These are phyloP conservation scores for Kandelia obovata DNA, from an alignment of 345 rosid genomes.

Conservation along the genomic window DNA sequence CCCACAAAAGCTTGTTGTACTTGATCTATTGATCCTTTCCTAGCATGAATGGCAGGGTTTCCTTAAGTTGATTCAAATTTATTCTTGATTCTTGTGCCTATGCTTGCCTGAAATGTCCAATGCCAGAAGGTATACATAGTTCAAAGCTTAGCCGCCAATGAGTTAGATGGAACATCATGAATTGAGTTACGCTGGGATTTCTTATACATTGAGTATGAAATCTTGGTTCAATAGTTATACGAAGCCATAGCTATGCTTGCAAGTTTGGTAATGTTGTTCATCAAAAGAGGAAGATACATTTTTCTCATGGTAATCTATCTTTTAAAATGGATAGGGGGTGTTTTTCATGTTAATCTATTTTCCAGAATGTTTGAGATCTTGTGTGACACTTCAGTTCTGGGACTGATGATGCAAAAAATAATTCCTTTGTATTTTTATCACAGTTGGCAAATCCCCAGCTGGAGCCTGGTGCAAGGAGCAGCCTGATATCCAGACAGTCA, in stretches of 20 bases:
- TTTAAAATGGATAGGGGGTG: neutral
- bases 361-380: slow-evolving; percentile 2
- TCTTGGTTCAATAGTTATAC: no score
- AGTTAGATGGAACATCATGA: neutral
- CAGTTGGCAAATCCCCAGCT: slow-evolving; percentile 73
- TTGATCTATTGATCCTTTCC: neutral
- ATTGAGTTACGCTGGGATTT: neutral
- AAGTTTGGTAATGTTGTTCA: neutral
- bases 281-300: neutral
- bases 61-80: neutral
- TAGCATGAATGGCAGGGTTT: slow-evolving; percentile 9
- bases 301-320: no score
- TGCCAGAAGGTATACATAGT: neutral
- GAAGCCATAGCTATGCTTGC: no score
- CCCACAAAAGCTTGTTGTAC: neutral
- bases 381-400: slow-evolving; percentile 11
- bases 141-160: neutral
- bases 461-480: slow-evolving; percentile 57
- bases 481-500: slow-evolving; percentile 57
- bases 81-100: neutral
- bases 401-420: slow-evolving; percentile 12
- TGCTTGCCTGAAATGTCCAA: neutral
- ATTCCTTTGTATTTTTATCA: slow-evolving; percentile 24
- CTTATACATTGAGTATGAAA: neutral
- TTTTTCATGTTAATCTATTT: slow-evolving; percentile 7